A percentile compares a stretch with the other conserved stretches of the same genome.
Conservation (phyloP, 768 basidiomycete species). For the Mycena polygramma region DNA sequence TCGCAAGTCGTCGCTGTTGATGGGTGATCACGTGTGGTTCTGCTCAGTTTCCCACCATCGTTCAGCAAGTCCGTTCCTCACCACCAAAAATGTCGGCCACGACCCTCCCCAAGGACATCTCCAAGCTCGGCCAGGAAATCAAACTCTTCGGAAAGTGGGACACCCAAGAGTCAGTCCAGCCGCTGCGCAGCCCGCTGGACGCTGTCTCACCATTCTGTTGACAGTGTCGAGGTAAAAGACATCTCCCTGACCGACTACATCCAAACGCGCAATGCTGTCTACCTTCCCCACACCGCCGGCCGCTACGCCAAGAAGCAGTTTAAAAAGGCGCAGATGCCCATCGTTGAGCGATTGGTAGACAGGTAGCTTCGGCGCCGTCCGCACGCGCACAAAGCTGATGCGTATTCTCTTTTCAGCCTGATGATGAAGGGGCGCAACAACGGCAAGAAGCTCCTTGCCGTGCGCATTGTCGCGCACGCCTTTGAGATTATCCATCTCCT, state of each 20-base stretch:
- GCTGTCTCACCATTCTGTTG: slow-evolving; percentile 10
- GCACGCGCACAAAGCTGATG: slow-evolving; percentile 10
- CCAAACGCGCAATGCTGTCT: slow-evolving; percentile 98
- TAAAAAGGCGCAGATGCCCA: slow-evolving; percentile 99
- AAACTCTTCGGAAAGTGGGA: slow-evolving; percentile 99
- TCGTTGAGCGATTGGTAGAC: slow-evolving; percentile 99
- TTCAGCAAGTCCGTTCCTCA: too few species aligned
- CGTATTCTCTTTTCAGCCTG: slow-evolving; percentile 63
- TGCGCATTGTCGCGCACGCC: slow-evolving; percentile 99
- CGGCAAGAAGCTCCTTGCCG: slow-evolving; percentile 98
- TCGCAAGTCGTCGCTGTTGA: neutral
- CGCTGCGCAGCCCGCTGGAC: neutral
- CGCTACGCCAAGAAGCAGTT: slow-evolving; percentile 99
- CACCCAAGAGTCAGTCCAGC: slow-evolving; percentile 88
- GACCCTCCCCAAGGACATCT: slow-evolving; percentile 87
- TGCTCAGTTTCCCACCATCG: neutral
- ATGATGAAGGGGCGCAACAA: slow-evolving; percentile 99
- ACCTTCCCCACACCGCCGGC: slow-evolving; percentile 98
- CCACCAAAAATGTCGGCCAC: slow-evolving; percentile 56
- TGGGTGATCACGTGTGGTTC: neutral
- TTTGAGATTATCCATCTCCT: slow-evolving; percentile 99
- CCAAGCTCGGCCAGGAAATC: slow-evolving; percentile 85
- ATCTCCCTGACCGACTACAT: slow-evolving; percentile 99
- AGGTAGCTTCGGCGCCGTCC: slow-evolving; percentile 50
- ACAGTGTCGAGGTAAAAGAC: slow-evolving; percentile 97